A percentile compares a stretch with the other conserved stretches of the same genome.
These are phyloP conservation scores for Melocanna baccifera DNA, from an alignment of 176 grass and related monocot species.

Conservation along the genomic window DNA sequence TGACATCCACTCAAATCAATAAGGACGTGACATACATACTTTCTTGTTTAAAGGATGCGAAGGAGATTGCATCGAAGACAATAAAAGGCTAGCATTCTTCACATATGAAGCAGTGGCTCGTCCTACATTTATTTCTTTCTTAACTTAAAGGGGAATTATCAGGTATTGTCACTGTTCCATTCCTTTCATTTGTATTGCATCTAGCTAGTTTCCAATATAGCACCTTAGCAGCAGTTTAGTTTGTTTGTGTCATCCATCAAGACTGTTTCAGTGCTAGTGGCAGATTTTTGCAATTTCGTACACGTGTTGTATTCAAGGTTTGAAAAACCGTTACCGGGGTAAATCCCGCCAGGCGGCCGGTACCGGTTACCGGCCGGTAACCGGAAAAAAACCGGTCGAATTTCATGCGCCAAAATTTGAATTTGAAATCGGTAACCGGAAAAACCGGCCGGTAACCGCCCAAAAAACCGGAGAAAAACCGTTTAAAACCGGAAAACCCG, in stretches of 20 bases:
- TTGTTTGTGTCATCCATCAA: not conserved
- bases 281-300: not conserved
- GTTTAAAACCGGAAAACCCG: too few relatives aligned
- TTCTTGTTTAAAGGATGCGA: constrained; percentile 49
- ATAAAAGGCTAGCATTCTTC: constrained; percentile 26
- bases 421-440: too few relatives aligned
- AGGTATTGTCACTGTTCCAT: constrained; percentile 2
- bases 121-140: not conserved
- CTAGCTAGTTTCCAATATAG: not conserved
- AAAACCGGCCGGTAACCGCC: too few relatives aligned
- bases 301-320: not conserved
- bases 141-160: not conserved
- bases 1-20: constrained; percentile 33
- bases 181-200: not conserved
- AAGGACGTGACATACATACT: not conserved
- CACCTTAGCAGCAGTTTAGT: not conserved
- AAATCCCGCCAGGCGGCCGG: too few relatives aligned
- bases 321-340: too few relatives aligned
- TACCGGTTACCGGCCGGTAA: too few relatives aligned
- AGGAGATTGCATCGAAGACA: constrained; percentile 43
- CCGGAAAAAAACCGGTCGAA: too few relatives aligned
- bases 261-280: not conserved
- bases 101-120: not conserved
- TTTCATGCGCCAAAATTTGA: too few relatives aligned
- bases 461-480: too few relatives aligned